Base-by-base conservation (phyloP, 164 flowering plant genomes). In the Vitis rotundifolia region DNA sequence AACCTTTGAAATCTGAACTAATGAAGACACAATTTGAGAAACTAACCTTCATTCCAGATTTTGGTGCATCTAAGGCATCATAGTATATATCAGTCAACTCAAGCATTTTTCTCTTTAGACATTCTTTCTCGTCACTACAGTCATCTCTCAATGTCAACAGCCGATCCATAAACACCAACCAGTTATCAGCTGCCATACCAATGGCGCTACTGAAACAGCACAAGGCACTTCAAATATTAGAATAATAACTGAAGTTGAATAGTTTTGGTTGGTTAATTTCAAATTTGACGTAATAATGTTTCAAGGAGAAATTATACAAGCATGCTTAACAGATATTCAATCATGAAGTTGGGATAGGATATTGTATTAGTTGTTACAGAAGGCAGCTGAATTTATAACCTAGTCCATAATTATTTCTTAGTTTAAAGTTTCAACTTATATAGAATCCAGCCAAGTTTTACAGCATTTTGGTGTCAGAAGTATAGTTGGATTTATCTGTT, bases 11-110 rank as follows among this genome's bases (percentile, higher is more conserved):
- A 37, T 37, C 44, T 37, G 0, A 37, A 37, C 44, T 37, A 37
- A 37, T 37, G 44, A 37, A 37, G 44, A 37, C 44, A 37, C 44
- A 37, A 37, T 37, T 37, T 9, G 12, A 49, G 52, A 63, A 68
- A 72, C 75, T 73, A 66, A 86, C 97, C 97, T 88, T 84, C 58
- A 56, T 70, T 63, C 93, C 95, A 48, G 78, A 79, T 68, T 92
- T 89, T 5, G 95, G 93, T 8, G 97, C 97, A 86, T 94, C 97
- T 54, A 94, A 29, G 28, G 98, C 97, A 69, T 86, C 88, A 75
- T 92, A 94, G 75, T 91, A 94, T 31, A 90, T 75, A 69, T 94
- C 87, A 57, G 85, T 69, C 69, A 94, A 74, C 68, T 77, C 66
- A 37, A 76, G 71, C 73, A 94, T 76, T 61, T 87, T 86, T 16